Evolutionary conservation across 1,139 yeast genomes (phyloP), one percentile per base, ranked within the genome.

Genomic region (Saccharomyces hybrid): DNA sequence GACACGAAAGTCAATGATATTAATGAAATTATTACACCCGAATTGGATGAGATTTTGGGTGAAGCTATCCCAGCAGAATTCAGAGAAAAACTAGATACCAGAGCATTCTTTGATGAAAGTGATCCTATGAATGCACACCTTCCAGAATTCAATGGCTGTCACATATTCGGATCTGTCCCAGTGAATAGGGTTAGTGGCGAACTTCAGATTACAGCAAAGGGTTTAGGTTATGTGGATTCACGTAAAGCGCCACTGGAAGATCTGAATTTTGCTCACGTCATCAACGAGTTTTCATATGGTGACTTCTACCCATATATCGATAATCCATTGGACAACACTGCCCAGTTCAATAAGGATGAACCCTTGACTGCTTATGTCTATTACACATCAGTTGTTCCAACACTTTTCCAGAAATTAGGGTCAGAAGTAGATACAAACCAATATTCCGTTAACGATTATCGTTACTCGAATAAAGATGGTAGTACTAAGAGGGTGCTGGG

Each of bases 281-380:
- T 93, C 57, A 83, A 82, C 58, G 98, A 93, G 70, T 81, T 90
- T 60, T 90, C 97, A 8, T 93, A 84, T 71, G 99, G 99, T 21
- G 88, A 83, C 38, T 90, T 86, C 70, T 90, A 82, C 66, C 98
- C 99, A 2, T 86, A 81, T 63, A 78, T 91, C 58, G 78, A 86
- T 62, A 93, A 93, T 66, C 96, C 97, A 5, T 77, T 95, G 61
- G 99, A 93, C 67, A 79, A 78, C 55, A 82, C 90, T 0, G 87
- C 82, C 1, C 81, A 82, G 63, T 68, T 73, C 27, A 79, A 89
- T 1, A 67, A 70, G 2, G 77, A 77, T 3, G 68, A 73, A 16
- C 73, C 58, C 50, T 65, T 73, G 42, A 81, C 74, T 57, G 72
- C 75, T 1, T 85, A 77, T 69, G 81, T 80, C 55, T 93, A 93